Conservation (phyloP, 768 basidiomycete genomes). For the Termitomyces sp. region DNA sequence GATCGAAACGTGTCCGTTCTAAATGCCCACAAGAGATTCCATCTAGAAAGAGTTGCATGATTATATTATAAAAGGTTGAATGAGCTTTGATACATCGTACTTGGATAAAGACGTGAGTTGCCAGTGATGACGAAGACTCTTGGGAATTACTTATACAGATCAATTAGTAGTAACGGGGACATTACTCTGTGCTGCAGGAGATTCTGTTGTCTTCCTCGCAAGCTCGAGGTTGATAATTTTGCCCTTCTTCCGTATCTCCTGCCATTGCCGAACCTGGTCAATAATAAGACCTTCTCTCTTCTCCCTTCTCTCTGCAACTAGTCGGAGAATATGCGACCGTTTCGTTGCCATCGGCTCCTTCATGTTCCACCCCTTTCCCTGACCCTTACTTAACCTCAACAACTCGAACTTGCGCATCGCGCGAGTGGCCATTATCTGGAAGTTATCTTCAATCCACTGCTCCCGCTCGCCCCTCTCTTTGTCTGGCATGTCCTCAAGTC, state of each 20-base stretch:
- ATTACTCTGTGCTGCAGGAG: constrained; percentile 1
- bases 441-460: constrained; percentile 59
- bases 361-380: constrained; percentile 36
- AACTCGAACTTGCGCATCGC: constrained; percentile 30
- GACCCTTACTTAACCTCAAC: constrained; percentile 31
- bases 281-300: constrained; percentile 33
- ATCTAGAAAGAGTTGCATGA: not conserved
- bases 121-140: not conserved
- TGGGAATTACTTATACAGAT: not conserved
- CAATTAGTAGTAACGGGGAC: constrained; percentile 2
- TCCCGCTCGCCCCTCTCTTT: constrained; percentile 48
- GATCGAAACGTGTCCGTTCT: no score
- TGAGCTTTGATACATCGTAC: no score
- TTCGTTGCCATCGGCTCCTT: constrained; percentile 36
- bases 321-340: constrained; percentile 37
- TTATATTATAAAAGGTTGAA: not conserved
- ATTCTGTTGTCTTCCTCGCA: not conserved
- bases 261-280: constrained; percentile 27
- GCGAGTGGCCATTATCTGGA: constrained; percentile 37
- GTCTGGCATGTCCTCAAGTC: constrained; percentile 70
- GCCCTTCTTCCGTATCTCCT: constrained; percentile 27
- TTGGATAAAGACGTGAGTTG: no score
- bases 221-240: constrained; percentile 17
- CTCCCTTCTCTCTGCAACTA: constrained; percentile 36
- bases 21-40: no score